Evolutionary conservation across 2,329 filamentous ascomycete species (phyloP).

Genomic region (Drechmeria coniospora): DNA sequence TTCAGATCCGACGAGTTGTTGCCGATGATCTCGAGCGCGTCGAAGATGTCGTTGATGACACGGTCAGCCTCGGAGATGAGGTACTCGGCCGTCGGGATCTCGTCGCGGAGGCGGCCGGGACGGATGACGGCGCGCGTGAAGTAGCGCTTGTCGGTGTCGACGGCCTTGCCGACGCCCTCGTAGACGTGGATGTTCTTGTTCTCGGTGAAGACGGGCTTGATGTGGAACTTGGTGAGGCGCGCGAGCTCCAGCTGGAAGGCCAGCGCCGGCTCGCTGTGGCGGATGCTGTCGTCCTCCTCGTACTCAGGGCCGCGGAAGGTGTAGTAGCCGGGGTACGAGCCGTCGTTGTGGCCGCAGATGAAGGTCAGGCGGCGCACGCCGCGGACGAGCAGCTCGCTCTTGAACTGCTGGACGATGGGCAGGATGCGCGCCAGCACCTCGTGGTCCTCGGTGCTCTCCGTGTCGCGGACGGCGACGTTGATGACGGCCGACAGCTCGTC

Average conservation of each 20-base stretch:
- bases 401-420: constrained; percentile 62
- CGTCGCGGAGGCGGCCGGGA: constrained; percentile 83
- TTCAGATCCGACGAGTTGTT: constrained; percentile 99
- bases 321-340: constrained; percentile 91
- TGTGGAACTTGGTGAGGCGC: constrained; percentile 90
- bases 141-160: constrained; percentile 95
- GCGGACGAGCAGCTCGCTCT: constrained; percentile 66
- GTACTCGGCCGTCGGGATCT: constrained; percentile 97
- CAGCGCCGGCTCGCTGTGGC: constrained; percentile 89
- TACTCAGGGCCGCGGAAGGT: constrained; percentile 92
- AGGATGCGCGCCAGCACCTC: constrained; percentile 65
- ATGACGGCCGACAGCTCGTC: constrained; percentile 83
- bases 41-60: constrained; percentile 92
- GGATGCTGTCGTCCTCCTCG: constrained; percentile 84
- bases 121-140: constrained; percentile 94
- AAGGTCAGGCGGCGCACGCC: constrained; percentile 85
- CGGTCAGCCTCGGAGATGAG: constrained; percentile 94
- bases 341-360: constrained; percentile 88
- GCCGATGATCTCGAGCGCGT: constrained; percentile 94
- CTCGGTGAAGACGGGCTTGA: constrained; percentile 96
- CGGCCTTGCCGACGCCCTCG: constrained; percentile 86
- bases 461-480: constrained; percentile 82
- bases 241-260: constrained; percentile 97
- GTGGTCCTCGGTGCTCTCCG: constrained; percentile 67
- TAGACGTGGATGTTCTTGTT: constrained; percentile 99